Conservation (phyloP, 2,329 filamentous ascomycete species). For the Didymellaceae sp. region DNA sequence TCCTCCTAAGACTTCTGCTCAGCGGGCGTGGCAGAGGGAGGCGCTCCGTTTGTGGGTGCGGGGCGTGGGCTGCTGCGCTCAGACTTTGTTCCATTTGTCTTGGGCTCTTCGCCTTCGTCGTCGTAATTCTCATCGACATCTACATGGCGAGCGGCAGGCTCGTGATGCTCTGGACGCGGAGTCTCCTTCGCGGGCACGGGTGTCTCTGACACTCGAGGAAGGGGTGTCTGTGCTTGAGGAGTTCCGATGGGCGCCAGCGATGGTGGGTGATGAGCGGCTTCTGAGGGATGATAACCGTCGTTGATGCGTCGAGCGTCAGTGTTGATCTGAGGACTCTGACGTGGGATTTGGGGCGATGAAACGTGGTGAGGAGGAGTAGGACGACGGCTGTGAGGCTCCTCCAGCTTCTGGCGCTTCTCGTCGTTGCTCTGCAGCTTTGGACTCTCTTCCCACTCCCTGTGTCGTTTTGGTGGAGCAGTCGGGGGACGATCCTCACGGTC, state of each 20-base stretch:
- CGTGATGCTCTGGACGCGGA: constrained; percentile 59
- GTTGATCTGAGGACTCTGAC: constrained; percentile 73
- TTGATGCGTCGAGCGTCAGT: constrained; percentile 69
- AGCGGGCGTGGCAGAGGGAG: constrained; percentile 44
- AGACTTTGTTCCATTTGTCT: constrained; percentile 53
- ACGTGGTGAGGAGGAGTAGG: constrained; percentile 56
- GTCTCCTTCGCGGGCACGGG: constrained; percentile 23
- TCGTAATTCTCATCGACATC: constrained; percentile 98
- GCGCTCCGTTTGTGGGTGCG: constrained; percentile 41
- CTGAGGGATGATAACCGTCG: constrained; percentile 88
- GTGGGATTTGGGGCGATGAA: constrained; percentile 66
- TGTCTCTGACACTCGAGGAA: constrained; percentile 59
- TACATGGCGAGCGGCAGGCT: constrained; percentile 92
- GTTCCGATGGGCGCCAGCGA: constrained; percentile 60
- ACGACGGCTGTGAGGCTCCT: constrained; percentile 81
- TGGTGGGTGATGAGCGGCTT: constrained; percentile 85
- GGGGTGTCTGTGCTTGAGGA: constrained; percentile 46
- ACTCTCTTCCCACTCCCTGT: constrained; percentile 88
- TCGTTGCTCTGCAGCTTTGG: constrained; percentile 87
- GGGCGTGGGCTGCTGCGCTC: constrained; percentile 54
- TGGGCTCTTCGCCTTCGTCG: constrained; percentile 87
- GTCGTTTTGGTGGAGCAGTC: constrained; percentile 77
- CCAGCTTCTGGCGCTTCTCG: constrained; percentile 83
- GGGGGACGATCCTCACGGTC: constrained; percentile 75
- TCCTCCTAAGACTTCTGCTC: constrained; percentile 42